Evolutionary conservation across 2,329 filamentous ascomycete species (phyloP).

Genomic region (Ophiostoma quercus): DNA sequence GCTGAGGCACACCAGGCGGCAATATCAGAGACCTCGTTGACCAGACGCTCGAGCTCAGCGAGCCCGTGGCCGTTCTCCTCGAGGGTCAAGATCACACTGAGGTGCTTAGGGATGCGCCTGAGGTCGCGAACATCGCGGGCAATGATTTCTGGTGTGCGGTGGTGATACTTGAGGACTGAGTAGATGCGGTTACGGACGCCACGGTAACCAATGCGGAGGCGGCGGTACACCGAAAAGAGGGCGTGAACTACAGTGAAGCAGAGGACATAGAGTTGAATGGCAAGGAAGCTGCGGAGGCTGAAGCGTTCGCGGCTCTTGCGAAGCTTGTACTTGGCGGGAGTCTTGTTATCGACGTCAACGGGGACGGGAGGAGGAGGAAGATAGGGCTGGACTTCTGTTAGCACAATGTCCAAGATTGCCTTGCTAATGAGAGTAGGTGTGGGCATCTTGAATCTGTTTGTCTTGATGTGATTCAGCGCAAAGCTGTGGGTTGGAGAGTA

Average conservation of each 20-base stretch:
- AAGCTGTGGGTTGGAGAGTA: background rate
- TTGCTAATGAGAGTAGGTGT: background rate
- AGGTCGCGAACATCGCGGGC: slow-evolving; percentile 75
- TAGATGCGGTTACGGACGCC: slow-evolving; percentile 70
- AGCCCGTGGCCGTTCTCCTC: slow-evolving; percentile 63
- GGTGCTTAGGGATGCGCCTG: slow-evolving; percentile 69
- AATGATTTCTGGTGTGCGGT: slow-evolving; percentile 89
- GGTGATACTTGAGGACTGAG: slow-evolving; percentile 87
- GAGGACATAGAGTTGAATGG: slow-evolving; percentile 58
- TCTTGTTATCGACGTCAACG: background rate
- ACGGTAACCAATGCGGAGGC: slow-evolving; percentile 73
- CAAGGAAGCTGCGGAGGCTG: slow-evolving; percentile 58
- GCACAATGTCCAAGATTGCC: background rate
- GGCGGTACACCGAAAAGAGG: slow-evolving; percentile 83
- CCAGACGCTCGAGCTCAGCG: slow-evolving; percentile 72
- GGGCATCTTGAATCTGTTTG: background rate
- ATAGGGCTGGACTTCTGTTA: slow-evolving; percentile 8
- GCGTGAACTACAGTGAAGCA: slow-evolving; percentile 68
- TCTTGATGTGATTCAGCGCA: background rate
- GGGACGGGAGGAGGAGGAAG: background rate
- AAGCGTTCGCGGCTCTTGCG: slow-evolving; percentile 40
- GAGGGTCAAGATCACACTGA: slow-evolving; percentile 78
- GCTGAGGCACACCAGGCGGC: slow-evolving; percentile 89
- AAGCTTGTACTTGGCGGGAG: slow-evolving; percentile 16
- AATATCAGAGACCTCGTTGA: slow-evolving; percentile 88